These are phyloP conservation scores for Musa schizocarpa DNA, from an alignment of 176 grass and related monocot genomes.

Conservation along the genomic window DNA sequence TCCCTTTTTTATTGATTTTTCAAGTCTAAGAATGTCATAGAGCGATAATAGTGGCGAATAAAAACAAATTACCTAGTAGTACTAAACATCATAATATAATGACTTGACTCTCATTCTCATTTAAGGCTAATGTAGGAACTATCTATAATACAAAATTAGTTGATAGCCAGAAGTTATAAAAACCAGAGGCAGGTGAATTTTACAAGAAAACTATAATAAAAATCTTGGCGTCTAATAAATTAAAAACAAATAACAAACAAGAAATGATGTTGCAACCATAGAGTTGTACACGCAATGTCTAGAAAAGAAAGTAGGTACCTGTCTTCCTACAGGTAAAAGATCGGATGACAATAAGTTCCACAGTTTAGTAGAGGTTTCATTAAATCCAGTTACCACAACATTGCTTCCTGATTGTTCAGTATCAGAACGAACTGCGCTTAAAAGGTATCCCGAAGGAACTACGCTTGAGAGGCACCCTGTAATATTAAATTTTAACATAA, in stretches of 20 bases:
- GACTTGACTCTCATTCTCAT: too few relatives aligned
- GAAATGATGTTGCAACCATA: not conserved
- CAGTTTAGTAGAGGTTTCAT: conserved; percentile 26
- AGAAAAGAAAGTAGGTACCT: conserved; percentile 17
- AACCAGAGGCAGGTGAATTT: too few relatives aligned
- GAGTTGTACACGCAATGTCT: not conserved
- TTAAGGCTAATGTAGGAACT: too few relatives aligned
- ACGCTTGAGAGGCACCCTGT: too few relatives aligned
- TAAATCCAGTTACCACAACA: conserved; percentile 24
- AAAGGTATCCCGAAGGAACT: not conserved
- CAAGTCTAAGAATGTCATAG: too few relatives aligned
- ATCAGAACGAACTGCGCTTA: not conserved
- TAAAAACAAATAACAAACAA: not conserved
- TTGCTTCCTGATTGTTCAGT: conserved; percentile 24
- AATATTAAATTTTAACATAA: not conserved
- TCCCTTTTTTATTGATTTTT: too few relatives aligned
- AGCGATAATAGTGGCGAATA: too few relatives aligned
- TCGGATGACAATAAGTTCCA: conserved; percentile 38
- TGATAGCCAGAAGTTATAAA: too few relatives aligned
- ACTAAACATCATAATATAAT: too few relatives aligned
- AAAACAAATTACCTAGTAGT: too few relatives aligned
- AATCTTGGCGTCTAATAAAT: not conserved
- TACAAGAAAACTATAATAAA: not conserved
- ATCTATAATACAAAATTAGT: too few relatives aligned
- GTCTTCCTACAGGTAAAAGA: conserved; percentile 37